These are phyloP conservation scores for Cercospora sp. DNA, from an alignment of 2,329 filamentous ascomycete genomes.

Conservation along the genomic window DNA sequence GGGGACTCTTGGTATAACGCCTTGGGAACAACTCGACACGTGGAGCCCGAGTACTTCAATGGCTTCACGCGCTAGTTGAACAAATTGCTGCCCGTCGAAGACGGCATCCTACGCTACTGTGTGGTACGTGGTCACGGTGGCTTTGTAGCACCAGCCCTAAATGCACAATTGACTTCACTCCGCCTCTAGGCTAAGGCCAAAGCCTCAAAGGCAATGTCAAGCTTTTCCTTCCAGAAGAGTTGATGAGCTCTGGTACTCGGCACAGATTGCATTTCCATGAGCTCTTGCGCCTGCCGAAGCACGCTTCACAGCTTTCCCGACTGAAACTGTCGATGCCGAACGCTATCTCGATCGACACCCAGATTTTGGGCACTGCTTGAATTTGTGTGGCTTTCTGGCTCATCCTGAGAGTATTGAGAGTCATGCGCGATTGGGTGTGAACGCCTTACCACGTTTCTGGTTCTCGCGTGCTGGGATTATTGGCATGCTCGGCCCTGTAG, in stretches of 20 bases:
- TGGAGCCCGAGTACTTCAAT: background rate
- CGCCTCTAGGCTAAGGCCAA: background rate
- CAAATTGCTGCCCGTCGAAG: background rate
- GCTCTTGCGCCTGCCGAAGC: background rate
- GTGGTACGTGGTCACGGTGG: conserved; percentile 8
- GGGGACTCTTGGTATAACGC: background rate
- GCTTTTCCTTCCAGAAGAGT: conserved; percentile 21
- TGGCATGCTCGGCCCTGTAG: conserved; percentile 2
- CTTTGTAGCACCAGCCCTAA: conserved; percentile 9
- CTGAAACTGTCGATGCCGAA: background rate
- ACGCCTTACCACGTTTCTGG: conserved; percentile 8
- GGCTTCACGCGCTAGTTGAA: background rate
- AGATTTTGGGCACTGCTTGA: background rate
- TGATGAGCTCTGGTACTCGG: background rate
- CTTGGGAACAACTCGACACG: background rate
- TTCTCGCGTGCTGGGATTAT: background rate
- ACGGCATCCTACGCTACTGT: conserved; percentile 14
- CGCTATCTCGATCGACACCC: background rate
- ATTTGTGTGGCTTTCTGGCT: background rate
- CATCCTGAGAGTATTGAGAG: background rate
- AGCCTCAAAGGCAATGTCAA: conserved; percentile 13
- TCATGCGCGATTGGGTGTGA: background rate
- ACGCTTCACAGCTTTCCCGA: background rate
- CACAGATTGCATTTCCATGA: background rate
- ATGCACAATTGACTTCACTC: conserved; percentile 2